Conservation (phyloP, 352 stramenopile genomes). For the Peronospora farinosa region DNA sequence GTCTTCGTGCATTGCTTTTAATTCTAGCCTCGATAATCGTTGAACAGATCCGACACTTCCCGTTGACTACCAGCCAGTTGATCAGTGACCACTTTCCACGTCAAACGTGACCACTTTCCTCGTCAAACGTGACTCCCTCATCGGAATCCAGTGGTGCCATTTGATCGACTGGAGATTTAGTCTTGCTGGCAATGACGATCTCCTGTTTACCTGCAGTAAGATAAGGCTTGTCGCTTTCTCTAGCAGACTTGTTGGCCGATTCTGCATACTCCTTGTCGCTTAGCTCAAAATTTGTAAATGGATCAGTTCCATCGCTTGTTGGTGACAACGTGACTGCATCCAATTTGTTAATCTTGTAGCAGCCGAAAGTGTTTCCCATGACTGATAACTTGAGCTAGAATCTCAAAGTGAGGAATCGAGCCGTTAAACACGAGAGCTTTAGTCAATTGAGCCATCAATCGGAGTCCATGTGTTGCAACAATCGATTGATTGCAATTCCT, state of each 20-base stretch:
- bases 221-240: conserved; percentile 1
- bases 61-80: too few relatives aligned
- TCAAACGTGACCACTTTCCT: background rate
- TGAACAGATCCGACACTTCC: too few relatives aligned
- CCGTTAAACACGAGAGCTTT: background rate
- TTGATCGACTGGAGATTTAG: background rate
- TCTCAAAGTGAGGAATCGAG: conserved; percentile 8
- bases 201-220: background rate
- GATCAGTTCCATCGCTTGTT: background rate
- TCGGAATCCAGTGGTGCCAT: background rate
- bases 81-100: background rate
- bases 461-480: background rate
- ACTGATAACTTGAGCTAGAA: conserved; percentile 1
- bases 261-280: conserved; percentile 2
- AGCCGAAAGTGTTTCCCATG: conserved; percentile 20
- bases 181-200: background rate
- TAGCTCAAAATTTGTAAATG: background rate
- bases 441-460: conserved; percentile 1
- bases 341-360: conserved; percentile 14
- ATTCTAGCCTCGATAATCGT: too few relatives aligned
- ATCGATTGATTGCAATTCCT: conserved; percentile 6
- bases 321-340: conserved; percentile 1
- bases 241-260: conserved; percentile 1
- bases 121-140: background rate
- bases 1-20: too few relatives aligned